Evolutionary conservation across 2,329 filamentous ascomycete genomes (phyloP).

Genomic region (Coniochaeta sp.): DNA sequence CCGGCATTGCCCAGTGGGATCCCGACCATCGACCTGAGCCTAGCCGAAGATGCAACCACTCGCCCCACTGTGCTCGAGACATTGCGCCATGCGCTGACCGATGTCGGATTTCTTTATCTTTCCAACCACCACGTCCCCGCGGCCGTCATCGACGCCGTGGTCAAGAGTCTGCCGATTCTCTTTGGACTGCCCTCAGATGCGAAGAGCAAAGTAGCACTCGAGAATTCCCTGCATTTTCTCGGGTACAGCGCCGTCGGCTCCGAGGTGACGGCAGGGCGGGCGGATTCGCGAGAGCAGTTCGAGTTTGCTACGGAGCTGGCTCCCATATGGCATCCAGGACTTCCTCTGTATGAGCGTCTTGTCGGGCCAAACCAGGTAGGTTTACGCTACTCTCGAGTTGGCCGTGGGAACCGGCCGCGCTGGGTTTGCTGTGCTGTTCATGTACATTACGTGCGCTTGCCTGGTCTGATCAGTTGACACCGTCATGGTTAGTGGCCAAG

Average conservation of each 20-base stretch:
- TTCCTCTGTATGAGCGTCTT: slow-evolving; percentile 32
- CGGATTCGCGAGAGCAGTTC: slow-evolving; percentile 50
- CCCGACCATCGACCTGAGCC: not conserved
- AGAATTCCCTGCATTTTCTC: slow-evolving; percentile 52
- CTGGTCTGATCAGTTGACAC: not conserved
- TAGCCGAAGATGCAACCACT: not conserved
- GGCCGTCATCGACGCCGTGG: slow-evolving; percentile 26
- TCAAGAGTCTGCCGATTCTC: slow-evolving; percentile 30
- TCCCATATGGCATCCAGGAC: slow-evolving; percentile 21
- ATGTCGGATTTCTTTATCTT: slow-evolving; percentile 47
- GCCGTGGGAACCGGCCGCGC: not conserved
- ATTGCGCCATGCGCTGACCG: slow-evolving; percentile 36
- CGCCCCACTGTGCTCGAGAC: not conserved
- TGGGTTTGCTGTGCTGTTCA: not conserved
- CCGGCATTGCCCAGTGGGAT: not conserved
- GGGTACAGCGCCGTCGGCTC: slow-evolving; percentile 49
- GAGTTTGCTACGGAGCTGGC: slow-evolving; percentile 51
- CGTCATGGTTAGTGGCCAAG: slow-evolving; percentile 31
- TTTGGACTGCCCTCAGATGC: slow-evolving; percentile 29
- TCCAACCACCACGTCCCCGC: slow-evolving; percentile 38
- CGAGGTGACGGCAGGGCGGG: slow-evolving; percentile 45
- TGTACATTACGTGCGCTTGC: not conserved
- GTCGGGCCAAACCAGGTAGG: slow-evolving; percentile 41
- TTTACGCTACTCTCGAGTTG: not conserved
- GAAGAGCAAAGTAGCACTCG: slow-evolving; percentile 34